Evolutionary conservation across 176 grass and related monocot species (phyloP), one percentile per base, ranked within the genome.

Genomic region (Saccharum officinarum): DNA sequence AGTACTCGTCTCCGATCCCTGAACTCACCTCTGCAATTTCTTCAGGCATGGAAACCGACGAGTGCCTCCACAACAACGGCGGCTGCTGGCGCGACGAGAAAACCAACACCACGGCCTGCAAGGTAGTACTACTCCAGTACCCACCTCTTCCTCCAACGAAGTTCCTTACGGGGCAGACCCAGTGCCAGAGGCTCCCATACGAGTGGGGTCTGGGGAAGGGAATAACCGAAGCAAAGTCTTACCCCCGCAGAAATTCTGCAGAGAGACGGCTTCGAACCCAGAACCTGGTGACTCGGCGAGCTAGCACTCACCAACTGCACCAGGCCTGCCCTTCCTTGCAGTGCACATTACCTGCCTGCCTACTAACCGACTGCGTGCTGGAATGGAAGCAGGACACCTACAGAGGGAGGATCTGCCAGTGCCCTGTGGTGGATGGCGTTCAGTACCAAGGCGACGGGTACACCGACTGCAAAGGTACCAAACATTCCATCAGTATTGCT

Each of bases 381-480:
- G 38, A 13, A 71, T 65, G 12, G 67, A 12, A 71, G 9, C 83
- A 98, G 92, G 97, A 99, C 87, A 99, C 97, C 38, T 99, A 91
- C 80, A 89, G 97, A 46, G 97, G 97, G 14, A 88, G 97, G 76
- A 49, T 96, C 22, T 94, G 97, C 83, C 47, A 92, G 44, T 99
- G 97, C 73, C 97, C 97, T 50, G 13, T 81, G 7, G 88, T 94
- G 31, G 84, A 81, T 31, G 94, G 92, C 41, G 67, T 99, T 41
- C 90, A 85, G 81, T 99, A 93, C 78, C 62, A 89, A 33, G 97
- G 97, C 42, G 86, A 99, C 66, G 97, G 97, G 26, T 99, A 96
- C 71, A 92, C 80, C 68, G 82, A 89, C 3, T 99, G 97, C 71
- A 91, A 81, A 88, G 88, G 94, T 92, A 86, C 16, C 69, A 25